Conservation (phyloP, 768 basidiomycete species). For the Pholiota molesta region DNA sequence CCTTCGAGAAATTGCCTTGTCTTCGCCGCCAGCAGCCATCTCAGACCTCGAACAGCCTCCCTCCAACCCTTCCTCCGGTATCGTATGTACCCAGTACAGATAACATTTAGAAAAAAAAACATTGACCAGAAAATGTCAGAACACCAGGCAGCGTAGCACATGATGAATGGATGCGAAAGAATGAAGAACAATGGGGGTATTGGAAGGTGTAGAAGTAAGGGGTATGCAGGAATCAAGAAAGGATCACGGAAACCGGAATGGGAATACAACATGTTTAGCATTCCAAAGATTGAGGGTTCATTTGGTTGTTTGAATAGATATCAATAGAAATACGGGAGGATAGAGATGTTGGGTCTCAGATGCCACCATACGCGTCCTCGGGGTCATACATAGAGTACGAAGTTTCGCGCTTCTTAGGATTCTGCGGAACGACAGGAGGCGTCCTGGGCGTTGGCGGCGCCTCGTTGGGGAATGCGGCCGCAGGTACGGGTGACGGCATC, state of each 20-base stretch:
- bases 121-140: neutral
- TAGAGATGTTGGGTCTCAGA: slow-evolving; percentile 37
- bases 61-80: neutral
- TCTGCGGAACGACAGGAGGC: neutral
- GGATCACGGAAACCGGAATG: neutral
- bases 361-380: slow-evolving; percentile 72
- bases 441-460: slow-evolving; percentile 6
- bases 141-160: neutral
- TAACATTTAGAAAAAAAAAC: too few species aligned
- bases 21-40: neutral
- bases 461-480: slow-evolving; percentile 13
- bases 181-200: slow-evolving; percentile 4
- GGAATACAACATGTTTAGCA: neutral
- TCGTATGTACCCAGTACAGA: neutral
- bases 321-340: neutral
- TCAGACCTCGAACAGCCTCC: neutral
- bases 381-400: slow-evolving; percentile 63
- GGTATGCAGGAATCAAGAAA: slow-evolving; percentile 1
- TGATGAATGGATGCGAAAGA: neutral
- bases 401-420: slow-evolving; percentile 42
- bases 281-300: neutral
- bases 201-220: neutral
- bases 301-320: neutral
- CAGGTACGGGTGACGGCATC: slow-evolving; percentile 19
- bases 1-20: neutral